Evolutionary conservation across 2,329 filamentous ascomycete species (phyloP).

Genomic region (Aurifilum marmelostoma): DNA sequence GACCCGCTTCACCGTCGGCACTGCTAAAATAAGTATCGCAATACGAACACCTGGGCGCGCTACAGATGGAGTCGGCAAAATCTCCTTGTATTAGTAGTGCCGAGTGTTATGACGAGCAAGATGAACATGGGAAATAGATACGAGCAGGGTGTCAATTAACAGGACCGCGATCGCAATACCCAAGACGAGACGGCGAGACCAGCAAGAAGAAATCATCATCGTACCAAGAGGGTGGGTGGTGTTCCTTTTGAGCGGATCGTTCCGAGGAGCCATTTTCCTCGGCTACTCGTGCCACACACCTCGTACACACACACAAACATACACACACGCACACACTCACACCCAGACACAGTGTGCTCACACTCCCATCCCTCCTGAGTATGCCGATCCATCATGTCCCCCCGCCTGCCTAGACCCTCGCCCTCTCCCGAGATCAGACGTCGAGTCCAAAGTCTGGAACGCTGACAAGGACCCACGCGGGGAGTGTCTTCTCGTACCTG

Average conservation of each 20-base stretch:
- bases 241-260: background rate
- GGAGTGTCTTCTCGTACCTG: background rate
- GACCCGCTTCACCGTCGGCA: background rate
- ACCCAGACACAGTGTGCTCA: background rate
- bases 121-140: background rate
- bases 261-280: background rate
- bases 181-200: background rate
- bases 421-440: slow-evolving; percentile 3
- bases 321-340: too few species aligned
- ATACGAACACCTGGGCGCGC: background rate
- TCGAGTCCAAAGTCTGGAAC: slow-evolving; percentile 16
- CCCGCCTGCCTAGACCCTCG: background rate
- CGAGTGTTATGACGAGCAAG: background rate
- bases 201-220: background rate
- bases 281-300: background rate
- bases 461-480: slow-evolving; percentile 21
- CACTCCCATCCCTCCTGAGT: slow-evolving; percentile 1
- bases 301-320: too few species aligned
- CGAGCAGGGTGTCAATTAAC: background rate
- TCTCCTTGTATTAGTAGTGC: background rate
- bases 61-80: slow-evolving; percentile 1
- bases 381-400: slow-evolving; percentile 6
- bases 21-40: slow-evolving; percentile 6
- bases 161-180: background rate
- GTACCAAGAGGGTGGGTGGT: background rate